phyloP scores from a whole-genome alignment of 345 rosid genomes.

The Reutealis trisperma region DNA sequence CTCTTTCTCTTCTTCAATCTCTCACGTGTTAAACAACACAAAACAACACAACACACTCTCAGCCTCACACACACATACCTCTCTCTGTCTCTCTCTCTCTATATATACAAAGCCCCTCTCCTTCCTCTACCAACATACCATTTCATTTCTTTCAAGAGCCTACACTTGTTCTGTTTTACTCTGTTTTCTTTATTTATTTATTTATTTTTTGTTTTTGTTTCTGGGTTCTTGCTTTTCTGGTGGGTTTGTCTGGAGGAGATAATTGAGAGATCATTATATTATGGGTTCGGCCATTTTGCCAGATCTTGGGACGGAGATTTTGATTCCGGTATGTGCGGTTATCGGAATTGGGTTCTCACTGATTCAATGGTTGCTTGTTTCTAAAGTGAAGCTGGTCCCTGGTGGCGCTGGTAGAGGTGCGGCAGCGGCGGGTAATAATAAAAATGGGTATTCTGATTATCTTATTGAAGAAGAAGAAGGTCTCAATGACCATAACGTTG shows the following conservation, averaged over 20 bases:
- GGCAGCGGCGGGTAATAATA: conserved; percentile 13
- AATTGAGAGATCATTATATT: background rate
- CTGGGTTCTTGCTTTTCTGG: background rate
- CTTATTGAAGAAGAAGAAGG: conserved; percentile 96
- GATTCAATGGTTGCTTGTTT: conserved; percentile 73
- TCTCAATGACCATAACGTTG: conserved; percentile 77
- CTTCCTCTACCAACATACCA: no score
- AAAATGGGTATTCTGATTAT: conserved; percentile 60
- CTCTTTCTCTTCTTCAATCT: no score
- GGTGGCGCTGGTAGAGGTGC: background rate
- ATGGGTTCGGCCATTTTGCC: conserved; percentile 57
- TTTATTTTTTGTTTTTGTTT: background rate
- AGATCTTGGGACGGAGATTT: conserved; percentile 75
- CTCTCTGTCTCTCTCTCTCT: no score
- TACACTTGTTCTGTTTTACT: no score
- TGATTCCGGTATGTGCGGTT: conserved; percentile 79
- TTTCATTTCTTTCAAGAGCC: no score
- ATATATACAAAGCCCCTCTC: no score
- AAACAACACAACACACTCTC: no score
- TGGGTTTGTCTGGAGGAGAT: no score
- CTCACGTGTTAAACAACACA: no score
- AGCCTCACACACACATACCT: no score
- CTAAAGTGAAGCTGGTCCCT: conserved; percentile 62
- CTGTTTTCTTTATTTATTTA: no score
- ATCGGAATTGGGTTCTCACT: conserved; percentile 75